Conservation (phyloP, 2,329 filamentous ascomycete species). For the Grosmannia penicillata region DNA sequence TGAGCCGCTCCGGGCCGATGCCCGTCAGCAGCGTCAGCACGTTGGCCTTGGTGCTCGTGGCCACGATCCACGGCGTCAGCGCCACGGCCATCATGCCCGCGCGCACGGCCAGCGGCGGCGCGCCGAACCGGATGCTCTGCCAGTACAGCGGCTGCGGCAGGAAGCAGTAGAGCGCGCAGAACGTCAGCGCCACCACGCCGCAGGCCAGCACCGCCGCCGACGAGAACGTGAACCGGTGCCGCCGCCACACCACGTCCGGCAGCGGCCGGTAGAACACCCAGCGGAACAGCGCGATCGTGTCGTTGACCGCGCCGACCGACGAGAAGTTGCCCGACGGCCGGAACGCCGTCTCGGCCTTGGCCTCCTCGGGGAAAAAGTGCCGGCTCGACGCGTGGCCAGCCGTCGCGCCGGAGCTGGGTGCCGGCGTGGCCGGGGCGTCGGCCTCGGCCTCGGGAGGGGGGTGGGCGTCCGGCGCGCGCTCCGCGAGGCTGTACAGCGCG, state of each 20-base stretch:
- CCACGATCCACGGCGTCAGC: constrained; percentile 84
- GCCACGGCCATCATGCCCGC: constrained; percentile 86
- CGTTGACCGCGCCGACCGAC: constrained; percentile 60
- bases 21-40: constrained; percentile 71
- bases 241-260: constrained; percentile 54
- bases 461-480: constrained; percentile 13
- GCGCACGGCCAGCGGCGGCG: constrained; percentile 74
- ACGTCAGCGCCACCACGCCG: constrained; percentile 51
- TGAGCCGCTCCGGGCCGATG: constrained; percentile 81
- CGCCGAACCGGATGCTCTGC: constrained; percentile 72
- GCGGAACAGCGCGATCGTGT: constrained; percentile 65
- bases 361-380: constrained; percentile 61
- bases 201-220: constrained; percentile 59
- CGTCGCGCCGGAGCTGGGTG: not conserved
- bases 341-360: constrained; percentile 38
- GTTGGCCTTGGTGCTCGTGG: constrained; percentile 83
- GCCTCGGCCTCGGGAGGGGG: not conserved
- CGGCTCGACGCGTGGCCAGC: constrained; percentile 31
- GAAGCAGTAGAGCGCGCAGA: constrained; percentile 71
- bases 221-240: constrained; percentile 62
- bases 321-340: constrained; percentile 59
- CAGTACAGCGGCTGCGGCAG: constrained; percentile 81
- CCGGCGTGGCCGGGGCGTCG: constrained; percentile 21
- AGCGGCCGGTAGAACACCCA: constrained; percentile 84
- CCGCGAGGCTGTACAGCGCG: constrained; percentile 33